phyloP scores from a whole-genome alignment of 176 grass and related monocot species.

The Triticum turgidum region DNA sequence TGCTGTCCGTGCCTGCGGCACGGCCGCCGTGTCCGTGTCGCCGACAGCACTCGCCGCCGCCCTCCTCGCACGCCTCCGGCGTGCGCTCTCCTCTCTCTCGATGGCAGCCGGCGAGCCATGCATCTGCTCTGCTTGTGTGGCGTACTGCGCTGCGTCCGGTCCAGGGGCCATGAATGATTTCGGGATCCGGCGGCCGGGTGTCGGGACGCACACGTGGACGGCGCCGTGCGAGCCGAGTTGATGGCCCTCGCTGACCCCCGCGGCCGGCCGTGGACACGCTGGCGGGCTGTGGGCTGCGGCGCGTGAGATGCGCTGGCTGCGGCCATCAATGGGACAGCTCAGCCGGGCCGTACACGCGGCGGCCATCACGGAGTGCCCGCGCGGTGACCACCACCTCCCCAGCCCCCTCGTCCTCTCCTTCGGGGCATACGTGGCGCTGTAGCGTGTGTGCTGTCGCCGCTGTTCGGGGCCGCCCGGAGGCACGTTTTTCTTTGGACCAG shows the following conservation, averaged over 20 bases:
- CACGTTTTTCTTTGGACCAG: no score
- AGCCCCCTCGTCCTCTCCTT: not conserved
- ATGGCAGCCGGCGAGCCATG: no score
- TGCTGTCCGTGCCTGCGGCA: no score
- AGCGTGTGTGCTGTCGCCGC: not conserved
- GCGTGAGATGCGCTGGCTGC: not conserved
- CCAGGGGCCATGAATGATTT: not conserved
- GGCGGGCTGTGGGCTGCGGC: not conserved
- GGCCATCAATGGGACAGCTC: slow-evolving; percentile 21
- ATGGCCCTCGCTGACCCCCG: not conserved
- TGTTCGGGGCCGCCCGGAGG: no score
- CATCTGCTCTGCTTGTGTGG: no score
- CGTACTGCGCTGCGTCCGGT: not conserved
- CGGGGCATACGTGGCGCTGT: slow-evolving; percentile 31
- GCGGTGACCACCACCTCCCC: no score
- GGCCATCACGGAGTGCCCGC: not conserved
- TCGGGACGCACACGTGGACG: slow-evolving; percentile 23
- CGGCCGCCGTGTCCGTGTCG: no score
- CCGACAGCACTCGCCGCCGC: no score
- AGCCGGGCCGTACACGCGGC: slow-evolving; percentile 27
- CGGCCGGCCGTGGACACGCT: not conserved
- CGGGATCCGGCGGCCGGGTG: not conserved
- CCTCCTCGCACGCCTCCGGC: no score
- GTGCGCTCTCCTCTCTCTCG: no score
- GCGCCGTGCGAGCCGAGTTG: not conserved